Evolutionary conservation across 805 yeast species (phyloP), one percentile per base, ranked within the genome.

Genomic region (Wickerhamiella galacta): DNA sequence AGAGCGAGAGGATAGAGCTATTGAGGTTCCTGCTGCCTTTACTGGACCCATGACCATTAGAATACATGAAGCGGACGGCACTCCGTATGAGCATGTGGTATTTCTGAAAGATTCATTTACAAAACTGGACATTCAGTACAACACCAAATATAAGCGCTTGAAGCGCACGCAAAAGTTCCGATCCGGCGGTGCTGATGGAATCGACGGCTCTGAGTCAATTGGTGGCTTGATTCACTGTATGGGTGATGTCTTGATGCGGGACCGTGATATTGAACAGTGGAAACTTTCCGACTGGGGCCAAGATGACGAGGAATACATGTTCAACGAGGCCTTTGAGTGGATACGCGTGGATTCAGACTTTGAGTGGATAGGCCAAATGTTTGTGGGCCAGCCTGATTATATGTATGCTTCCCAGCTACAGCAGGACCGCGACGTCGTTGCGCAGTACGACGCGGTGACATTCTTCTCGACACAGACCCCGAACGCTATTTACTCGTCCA

Each of bases 21-120:
- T 25, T 3, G 33, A 37, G 10, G 47, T 47, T 6, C 51, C 48
- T 30, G 52, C 58, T 0, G 66, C 74, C 15, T 49, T 49, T 33
- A 68, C 80, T 0, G 99, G 99, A 0, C 95, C 96, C 0, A 81
- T 90, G 79, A 90, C 99, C 0, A 80, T 90, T 23, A 63, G 98
- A 47, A 85, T 90, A 23, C 98, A 90, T 51, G 99, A 90, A 49
- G 92, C 95, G 0, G 96, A 90, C 53, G 98, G 98, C 6, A 82
- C 96, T 0, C 98, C 99, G 0, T 90, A 90, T 49, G 99, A 90
- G 48, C 99, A 90, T 52, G 87, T 90, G 30, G 94, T 90, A 16
- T 92, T 82, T 42, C 60, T 90, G 33, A 80, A 82, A 45, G 95
- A 87, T 28, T 68, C 72, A 1, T 72, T 74, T 43, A 80, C 93